Conservation (phyloP, 2,329 filamentous ascomycete genomes). For the Fusarium sp. region DNA sequence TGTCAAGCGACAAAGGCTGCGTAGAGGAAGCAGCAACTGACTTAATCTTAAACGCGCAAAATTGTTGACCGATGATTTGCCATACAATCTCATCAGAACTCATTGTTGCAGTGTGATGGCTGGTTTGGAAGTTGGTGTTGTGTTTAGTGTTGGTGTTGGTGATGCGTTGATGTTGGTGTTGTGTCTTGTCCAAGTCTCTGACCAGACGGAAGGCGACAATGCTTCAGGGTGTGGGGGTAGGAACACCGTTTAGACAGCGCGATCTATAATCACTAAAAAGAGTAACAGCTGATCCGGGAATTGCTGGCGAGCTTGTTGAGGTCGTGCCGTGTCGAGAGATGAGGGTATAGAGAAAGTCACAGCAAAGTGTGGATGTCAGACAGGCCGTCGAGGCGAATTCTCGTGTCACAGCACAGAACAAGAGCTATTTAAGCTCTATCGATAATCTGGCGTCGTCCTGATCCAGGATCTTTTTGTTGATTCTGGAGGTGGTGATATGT, state of each 20-base stretch:
- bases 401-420: not conserved
- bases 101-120: slow-evolving; percentile 46
- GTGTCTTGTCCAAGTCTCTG: not conserved
- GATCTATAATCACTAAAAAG: no score
- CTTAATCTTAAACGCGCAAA: slow-evolving; percentile 96
- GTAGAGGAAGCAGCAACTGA: slow-evolving; percentile 51
- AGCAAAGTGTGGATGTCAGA: not conserved
- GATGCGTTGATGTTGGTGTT: not conserved
- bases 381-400: not conserved
- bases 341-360: not conserved
- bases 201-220: not conserved
- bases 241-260: not conserved
- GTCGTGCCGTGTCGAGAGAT: not conserved
- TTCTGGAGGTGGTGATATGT: not conserved
- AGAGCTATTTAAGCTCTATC: not conserved
- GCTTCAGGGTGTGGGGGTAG: not conserved
- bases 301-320: not conserved
- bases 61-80: slow-evolving; percentile 95
- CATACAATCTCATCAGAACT: slow-evolving; percentile 84
- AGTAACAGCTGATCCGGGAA: not conserved
- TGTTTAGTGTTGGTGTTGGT: not conserved
- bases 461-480: not conserved
- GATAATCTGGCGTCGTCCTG: not conserved
- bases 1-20: not conserved
- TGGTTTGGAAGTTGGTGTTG: slow-evolving; percentile 64